Percentiles rank a stretch among this genome's conserved stretches.
Conservation (phyloP, 164 flowering plant species). For the Vitis rupestris region DNA sequence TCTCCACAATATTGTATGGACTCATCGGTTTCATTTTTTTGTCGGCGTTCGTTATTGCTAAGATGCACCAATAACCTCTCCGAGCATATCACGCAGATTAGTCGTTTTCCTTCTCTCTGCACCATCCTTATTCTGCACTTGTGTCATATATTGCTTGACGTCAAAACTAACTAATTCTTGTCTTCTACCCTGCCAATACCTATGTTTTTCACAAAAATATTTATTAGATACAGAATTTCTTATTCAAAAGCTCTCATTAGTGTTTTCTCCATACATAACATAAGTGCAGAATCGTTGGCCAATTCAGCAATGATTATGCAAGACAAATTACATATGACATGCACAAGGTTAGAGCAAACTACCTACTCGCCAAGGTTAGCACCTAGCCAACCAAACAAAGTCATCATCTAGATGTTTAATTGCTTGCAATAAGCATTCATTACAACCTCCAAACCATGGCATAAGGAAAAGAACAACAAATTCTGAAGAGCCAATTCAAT, state of each 20-base stretch:
- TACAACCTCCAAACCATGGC: background rate
- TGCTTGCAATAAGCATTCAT: background rate
- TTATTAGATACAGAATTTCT: background rate
- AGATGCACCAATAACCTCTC: too few species aligned
- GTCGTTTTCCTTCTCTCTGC: too few species aligned
- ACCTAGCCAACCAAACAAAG: background rate
- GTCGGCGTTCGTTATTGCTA: too few species aligned
- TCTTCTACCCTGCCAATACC: background rate
- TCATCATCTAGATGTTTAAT: background rate
- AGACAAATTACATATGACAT: background rate
- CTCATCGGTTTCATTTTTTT: too few species aligned
- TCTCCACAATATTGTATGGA: too few species aligned
- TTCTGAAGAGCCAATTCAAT: background rate
- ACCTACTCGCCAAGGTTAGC: background rate
- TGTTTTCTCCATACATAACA: background rate
- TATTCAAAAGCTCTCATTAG: background rate
- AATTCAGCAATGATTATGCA: background rate
- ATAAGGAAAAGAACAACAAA: background rate
- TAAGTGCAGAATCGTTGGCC: background rate
- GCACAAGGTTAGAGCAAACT: background rate
- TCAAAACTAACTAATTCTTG: background rate
- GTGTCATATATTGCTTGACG: too few species aligned
- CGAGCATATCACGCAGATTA: too few species aligned
- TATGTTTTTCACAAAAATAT: background rate
- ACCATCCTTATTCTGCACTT: too few species aligned